Conservation (phyloP, 495 filamentous ascomycete genomes). For the Penicillium crystallinum region DNA sequence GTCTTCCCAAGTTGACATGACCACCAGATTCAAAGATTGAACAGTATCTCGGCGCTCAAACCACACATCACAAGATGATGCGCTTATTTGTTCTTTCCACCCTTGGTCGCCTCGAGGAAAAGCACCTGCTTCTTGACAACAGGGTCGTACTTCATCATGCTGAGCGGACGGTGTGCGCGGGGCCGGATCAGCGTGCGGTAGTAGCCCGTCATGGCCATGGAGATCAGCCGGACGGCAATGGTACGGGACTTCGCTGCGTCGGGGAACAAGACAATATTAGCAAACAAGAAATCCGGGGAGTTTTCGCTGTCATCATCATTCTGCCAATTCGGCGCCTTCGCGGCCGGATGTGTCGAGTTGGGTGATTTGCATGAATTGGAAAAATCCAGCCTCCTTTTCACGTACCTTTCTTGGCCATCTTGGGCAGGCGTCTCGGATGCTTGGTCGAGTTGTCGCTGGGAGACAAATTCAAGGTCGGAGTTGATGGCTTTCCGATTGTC, state of each 20-base stretch:
- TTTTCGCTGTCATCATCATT: neutral
- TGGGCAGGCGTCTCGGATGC: slow-evolving; percentile 17
- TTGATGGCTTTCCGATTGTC: neutral
- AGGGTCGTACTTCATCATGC: slow-evolving; percentile 98
- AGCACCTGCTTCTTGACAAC: slow-evolving; percentile 93
- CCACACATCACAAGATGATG: neutral
- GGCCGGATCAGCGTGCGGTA: slow-evolving; percentile 86
- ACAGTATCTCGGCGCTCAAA: neutral
- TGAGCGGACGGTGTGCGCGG: slow-evolving; percentile 73
- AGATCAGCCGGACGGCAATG: slow-evolving; percentile 87
- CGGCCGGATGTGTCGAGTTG: neutral
- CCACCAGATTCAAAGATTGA: neutral
- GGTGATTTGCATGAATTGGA: neutral
- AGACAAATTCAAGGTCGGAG: slow-evolving; percentile 6
- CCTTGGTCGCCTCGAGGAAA: slow-evolving; percentile 84
- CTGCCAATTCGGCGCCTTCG: neutral
- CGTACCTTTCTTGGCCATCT: slow-evolving; percentile 33
- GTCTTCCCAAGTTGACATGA: neutral
- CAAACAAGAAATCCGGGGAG: neutral
- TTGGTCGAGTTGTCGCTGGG: slow-evolving; percentile 1
- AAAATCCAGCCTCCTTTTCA: neutral
- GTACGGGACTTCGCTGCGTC: slow-evolving; percentile 81
- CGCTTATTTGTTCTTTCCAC: slow-evolving; percentile 40
- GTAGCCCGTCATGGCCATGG: slow-evolving; percentile 98
- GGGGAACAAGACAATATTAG: slow-evolving; percentile 4